These are phyloP conservation scores for Daldinia loculata DNA, from an alignment of 495 filamentous ascomycete genomes.

Conservation along the genomic window DNA sequence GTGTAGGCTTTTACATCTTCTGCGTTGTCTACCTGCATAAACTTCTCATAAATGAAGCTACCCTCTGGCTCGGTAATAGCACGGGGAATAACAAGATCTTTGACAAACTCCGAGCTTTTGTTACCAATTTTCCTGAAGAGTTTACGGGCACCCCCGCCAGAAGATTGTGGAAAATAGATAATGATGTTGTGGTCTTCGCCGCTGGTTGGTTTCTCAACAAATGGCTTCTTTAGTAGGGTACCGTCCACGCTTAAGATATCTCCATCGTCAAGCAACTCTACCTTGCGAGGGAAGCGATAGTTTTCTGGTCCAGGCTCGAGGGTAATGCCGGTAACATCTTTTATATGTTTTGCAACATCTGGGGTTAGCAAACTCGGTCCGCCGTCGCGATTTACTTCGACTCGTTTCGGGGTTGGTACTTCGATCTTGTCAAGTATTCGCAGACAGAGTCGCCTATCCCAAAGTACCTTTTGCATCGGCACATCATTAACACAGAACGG, in stretches of 20 bases:
- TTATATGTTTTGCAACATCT: conserved; percentile 80
- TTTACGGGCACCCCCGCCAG: conserved; percentile 86
- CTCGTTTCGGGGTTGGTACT: conserved; percentile 84
- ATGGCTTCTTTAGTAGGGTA: conserved; percentile 82
- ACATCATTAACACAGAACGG: conserved; percentile 98
- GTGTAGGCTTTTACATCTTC: conserved; percentile 99
- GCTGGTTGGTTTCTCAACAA: conserved; percentile 98
- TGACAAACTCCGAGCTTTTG: conserved; percentile 94
- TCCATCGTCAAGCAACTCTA: conserved; percentile 85
- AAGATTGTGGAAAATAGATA: conserved; percentile 89
- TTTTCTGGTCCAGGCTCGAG: conserved; percentile 79
- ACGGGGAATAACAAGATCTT: conserved; percentile 74
- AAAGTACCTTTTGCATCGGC: conserved; percentile 97
- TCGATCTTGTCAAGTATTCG: conserved; percentile 85
- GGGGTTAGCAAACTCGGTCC: conserved; percentile 79
- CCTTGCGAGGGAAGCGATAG: conserved; percentile 67
- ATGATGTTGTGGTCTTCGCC: conserved; percentile 99
- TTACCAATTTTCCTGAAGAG: conserved; percentile 98
- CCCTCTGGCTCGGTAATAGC: conserved; percentile 78
- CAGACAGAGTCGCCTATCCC: conserved; percentile 92
- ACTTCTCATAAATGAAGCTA: conserved; percentile 97
- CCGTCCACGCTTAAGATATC: conserved; percentile 91
- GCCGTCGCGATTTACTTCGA: conserved; percentile 96
- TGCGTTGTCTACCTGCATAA: conserved; percentile 92
- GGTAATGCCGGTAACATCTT: conserved; percentile 78